Base-by-base conservation (phyloP, 179 eudicot genomes). In the Patellifolia procumbens region DNA sequence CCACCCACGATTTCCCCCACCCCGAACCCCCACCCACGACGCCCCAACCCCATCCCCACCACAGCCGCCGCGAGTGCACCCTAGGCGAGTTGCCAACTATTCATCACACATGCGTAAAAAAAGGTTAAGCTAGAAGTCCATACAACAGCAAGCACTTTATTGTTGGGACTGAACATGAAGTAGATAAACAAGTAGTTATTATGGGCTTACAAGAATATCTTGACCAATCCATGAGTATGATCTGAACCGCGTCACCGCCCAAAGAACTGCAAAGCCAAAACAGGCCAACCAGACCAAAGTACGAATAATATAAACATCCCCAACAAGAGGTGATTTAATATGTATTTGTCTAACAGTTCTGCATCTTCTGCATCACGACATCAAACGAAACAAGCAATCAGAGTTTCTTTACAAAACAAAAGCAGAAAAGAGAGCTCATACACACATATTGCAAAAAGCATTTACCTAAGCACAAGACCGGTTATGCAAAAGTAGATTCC, bases 211-310 rank as follows among this genome's bases (percentile, higher is more conserved):
- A 69, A 95, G 92, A 78, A 91, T 73, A 84, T 95, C 99, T 87
- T 95, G 99, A 37, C 99, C 99, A 76, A 91, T 76, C 99, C 99
- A 95, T 65, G 98, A 84, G 81, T 89, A 91, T 9, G 97, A 88
- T 77, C 76, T 79, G 70, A 74, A 85, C 82, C 99, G 85, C 24
- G 77, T 84, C 52, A 83, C 76, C 26, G 90, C 89, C 99, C 99
- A 95, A 71, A 78, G 75, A 63, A 89, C 70, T 31, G 94, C 90
- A 80, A 95, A 90, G 9, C 79, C 87, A 67, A 83, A 63, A 82
- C 91, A 86, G 19, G 78, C 73, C 65, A 86, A 46, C 73, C 89
- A 78, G 46, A 95, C 88, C 71, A 80, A 68, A 32, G 88, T 76
- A 83, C 93, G 92, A 67, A 91, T 80, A 77, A 90, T 55, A 53